Conservation (phyloP, 768 basidiomycete species). For the Amanita pallidorosea region DNA sequence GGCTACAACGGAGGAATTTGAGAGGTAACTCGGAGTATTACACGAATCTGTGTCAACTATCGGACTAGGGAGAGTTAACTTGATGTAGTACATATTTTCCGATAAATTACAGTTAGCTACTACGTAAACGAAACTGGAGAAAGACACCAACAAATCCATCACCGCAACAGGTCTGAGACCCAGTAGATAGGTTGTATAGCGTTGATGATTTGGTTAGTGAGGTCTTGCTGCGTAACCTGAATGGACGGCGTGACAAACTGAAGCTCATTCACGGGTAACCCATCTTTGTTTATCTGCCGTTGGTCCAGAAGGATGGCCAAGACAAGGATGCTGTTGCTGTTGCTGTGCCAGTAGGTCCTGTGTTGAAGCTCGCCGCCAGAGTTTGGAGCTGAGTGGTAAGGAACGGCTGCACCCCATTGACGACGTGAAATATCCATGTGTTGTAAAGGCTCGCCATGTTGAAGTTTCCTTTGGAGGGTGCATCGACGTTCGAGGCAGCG, state of each 20-base stretch:
- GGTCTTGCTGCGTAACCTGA: neutral
- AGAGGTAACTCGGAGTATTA: no score
- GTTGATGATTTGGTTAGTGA: neutral
- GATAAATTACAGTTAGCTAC: no score
- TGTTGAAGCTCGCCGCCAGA: neutral
- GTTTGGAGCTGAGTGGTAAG: neutral
- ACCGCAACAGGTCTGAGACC: neutral
- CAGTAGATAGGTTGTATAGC: neutral
- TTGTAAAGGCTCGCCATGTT: neutral
- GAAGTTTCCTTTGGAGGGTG: neutral
- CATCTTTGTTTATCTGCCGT: neutral
- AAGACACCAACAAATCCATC: neutral
- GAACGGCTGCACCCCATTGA: neutral
- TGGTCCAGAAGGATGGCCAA: neutral
- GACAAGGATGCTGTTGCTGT: neutral
- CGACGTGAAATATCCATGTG: neutral
- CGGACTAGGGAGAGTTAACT: no score
- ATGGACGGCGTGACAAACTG: neutral
- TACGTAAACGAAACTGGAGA: neutral
- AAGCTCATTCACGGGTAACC: neutral
- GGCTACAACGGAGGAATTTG: no score
- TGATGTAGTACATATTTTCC: no score
- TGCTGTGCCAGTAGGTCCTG: neutral
- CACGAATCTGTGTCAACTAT: no score
- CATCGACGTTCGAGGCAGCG: neutral